A percentile compares a stretch with the other conserved stretches of the same genome.
Conservation (phyloP, 73 alveolate species). For the Stentor roeselii region DNA sequence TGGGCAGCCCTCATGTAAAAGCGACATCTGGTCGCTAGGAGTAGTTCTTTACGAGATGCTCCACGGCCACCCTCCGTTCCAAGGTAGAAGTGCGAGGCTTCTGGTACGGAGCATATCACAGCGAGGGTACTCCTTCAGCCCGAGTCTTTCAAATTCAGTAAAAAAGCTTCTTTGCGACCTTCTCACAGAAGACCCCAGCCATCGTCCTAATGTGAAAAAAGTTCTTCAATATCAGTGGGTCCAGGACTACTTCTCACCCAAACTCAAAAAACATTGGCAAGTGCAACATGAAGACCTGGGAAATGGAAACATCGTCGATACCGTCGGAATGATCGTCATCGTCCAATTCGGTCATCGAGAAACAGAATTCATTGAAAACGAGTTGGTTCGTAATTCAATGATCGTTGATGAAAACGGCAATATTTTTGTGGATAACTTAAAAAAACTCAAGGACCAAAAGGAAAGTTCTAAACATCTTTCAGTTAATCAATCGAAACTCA, state of each 20-base stretch:
- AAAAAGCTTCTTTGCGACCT: background rate
- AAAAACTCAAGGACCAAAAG: background rate
- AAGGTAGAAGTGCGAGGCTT: slow-evolving; percentile 22
- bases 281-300: background rate
- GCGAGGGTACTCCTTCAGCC: background rate
- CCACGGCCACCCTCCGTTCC: slow-evolving; percentile 48
- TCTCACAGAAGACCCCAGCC: background rate
- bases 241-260: background rate
- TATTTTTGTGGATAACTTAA: background rate
- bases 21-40: slow-evolving; percentile 57
- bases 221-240: background rate
- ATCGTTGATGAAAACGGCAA: background rate
- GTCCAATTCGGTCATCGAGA: background rate
- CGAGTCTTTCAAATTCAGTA: background rate
- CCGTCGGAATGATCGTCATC: background rate
- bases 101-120: background rate
- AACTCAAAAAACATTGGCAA: background rate
- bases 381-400: no score
- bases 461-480: background rate
- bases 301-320: background rate
- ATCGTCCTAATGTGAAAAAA: background rate
- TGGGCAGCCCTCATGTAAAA: slow-evolving; percentile 25
- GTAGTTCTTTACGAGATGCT: slow-evolving; percentile 39
- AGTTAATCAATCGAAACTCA: background rate
- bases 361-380: background rate